Base-by-base conservation (phyloP, 352 stramenopile species). In the Globisporangium sylvaticum region DNA sequence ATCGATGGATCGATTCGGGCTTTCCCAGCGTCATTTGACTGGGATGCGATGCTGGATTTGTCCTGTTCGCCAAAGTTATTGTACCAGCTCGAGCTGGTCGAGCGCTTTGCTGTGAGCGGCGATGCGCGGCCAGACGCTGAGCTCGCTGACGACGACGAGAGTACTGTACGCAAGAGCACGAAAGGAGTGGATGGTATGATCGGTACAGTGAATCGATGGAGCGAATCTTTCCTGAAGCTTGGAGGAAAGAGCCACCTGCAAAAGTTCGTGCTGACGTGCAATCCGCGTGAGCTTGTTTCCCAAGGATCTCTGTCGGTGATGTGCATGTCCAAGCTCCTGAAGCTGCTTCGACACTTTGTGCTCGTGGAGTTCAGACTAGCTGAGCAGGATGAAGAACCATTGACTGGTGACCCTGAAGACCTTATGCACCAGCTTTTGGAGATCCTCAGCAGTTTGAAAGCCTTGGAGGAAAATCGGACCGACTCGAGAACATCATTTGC, bases 1-100 rank as follows among this genome's bases (percentile, higher is more conserved):
- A 91, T 93, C 32, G 86, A 94, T 69, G 84, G 87, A 8, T 87
- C 82, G 1, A 87, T 91, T 52, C 77, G 73, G 37, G 78, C 76
- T 31, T 65, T 69, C 1, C 50, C 75, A 3, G 68, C 58, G 18
- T 66, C 65, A 27, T 84, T 91, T 32, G 70, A 92, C 18, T 95
- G 85, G 87, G 59, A 82, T 50, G 58, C 61, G 20, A 61, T 95
- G 25, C 63, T 95, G 24, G 84, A 93, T 64, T 66, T 75, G 0
- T 78, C 64, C 8, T 91, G 74, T 29, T 68, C 84, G 39, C 72
- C 83, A 20, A 90, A 90, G 53, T 39, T 91, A 32, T 67, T 91
- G 58, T 91, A 91, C 60, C 83, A 90, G 58, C 71, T 91, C 3
- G 82, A 91, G 50, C 60, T 89, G 57, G 68, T 91, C 22, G 83